Percentiles rank a stretch among this genome's conserved stretches.
These are phyloP conservation scores for Ogataea henricii DNA, from an alignment of 805 yeast species.

Conservation along the genomic window DNA sequence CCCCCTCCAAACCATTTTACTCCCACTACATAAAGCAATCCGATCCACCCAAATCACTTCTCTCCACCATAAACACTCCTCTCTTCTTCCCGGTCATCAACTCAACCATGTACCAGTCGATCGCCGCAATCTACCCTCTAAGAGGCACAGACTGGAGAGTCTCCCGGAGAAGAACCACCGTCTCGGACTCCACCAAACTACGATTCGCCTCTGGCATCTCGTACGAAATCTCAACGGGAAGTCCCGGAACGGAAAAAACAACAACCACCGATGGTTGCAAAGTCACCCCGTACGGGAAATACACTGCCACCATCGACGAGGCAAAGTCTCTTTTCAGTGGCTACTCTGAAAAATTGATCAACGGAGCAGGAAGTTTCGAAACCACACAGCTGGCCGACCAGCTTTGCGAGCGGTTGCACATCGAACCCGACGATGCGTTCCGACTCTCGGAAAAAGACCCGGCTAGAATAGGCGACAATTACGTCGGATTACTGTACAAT, in stretches of 20 bases:
- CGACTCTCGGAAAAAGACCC: not conserved
- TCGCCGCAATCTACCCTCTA: not conserved
- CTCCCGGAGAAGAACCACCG: not conserved
- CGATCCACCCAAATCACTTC: not conserved
- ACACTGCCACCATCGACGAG: not conserved
- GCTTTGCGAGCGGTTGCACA: not conserved
- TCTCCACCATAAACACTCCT: too few relatives aligned
- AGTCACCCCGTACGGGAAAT: not conserved
- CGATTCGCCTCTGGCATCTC: not conserved
- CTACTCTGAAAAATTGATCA: not conserved
- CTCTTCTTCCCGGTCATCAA: too few relatives aligned
- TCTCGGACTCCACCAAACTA: not conserved
- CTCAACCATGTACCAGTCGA: not conserved
- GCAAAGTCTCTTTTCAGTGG: not conserved
- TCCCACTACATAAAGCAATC: not conserved
- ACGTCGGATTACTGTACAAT: not conserved
- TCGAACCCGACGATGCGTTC: not conserved
- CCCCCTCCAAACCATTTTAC: not conserved
- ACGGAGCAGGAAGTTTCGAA: not conserved
- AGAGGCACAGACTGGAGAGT: not conserved
- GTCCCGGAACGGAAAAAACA: not conserved
- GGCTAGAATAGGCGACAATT: not conserved
- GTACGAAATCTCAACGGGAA: slow-evolving; percentile 1
- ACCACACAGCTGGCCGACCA: not conserved
- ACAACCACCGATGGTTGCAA: not conserved